Base-by-base conservation (phyloP, 768 basidiomycete species). In the Pisolithus tinctorius region DNA sequence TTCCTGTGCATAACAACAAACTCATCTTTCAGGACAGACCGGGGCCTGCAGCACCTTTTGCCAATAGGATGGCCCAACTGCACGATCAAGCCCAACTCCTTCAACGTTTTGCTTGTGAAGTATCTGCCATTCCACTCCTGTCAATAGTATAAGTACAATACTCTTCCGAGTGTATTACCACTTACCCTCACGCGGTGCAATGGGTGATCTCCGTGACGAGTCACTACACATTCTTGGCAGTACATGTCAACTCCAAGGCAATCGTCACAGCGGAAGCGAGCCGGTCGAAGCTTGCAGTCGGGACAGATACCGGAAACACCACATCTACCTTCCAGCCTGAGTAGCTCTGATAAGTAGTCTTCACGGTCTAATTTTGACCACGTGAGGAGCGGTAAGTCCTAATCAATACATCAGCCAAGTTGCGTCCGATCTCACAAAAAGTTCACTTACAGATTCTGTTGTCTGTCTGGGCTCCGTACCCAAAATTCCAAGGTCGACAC, bases 81-180 rank as follows among this genome's bases (percentile, higher is more conserved):
- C 2, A 65, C 40, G 8, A 39, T 44, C 4, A 64, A 40, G 5
- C 64, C 63, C 6, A 60, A 17, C 7, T 52, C 48, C 6, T 47
- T 49, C 23, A 63, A 45, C 3, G 52, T 51, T 16, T 43, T 47
- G 14, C n/a, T n/a, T 23, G 34, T 30, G 20, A 59, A 64, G 27
- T 31, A 57, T 1, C 2, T 8, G 3, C 59, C 57, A 30, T 49
- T 55, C 56, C 63, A 64, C 34, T 50, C 13, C 63, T 64, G 48
- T 34, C 17, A 13, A 11, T 17, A 25, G 13, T 40, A 27, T 20
- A 39, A 4, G 34, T 7, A 10, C 2, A 13, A 4, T 29, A 7
- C 27, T 16, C 8, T 7, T 14, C 13, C 10, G 4, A n/a, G 5
- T 5, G 11, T 25, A 9, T 26, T 26, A 38, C 13, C 13, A 17